Evolutionary conservation across 805 yeast genomes (phyloP).

Genomic region (Cyberlindnera galapagoensis): DNA sequence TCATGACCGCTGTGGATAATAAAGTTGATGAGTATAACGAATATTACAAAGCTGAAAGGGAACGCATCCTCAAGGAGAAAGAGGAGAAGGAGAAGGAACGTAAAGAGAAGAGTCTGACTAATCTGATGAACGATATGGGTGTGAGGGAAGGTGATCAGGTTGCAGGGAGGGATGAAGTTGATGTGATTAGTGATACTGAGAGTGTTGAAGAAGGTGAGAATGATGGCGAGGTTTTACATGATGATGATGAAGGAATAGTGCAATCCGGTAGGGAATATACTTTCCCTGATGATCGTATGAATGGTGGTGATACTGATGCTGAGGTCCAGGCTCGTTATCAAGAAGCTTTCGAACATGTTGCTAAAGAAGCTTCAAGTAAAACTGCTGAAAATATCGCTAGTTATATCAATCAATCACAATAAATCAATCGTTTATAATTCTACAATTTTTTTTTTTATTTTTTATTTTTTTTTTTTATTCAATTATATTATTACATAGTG

Average conservation of each 20-base stretch:
- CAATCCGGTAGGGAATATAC: slow-evolving; percentile 55
- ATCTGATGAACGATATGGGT: slow-evolving; percentile 84
- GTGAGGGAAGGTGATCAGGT: slow-evolving; percentile 39
- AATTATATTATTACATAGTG: too few relatives aligned
- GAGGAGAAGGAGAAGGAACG: slow-evolving; percentile 66
- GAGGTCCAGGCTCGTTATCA: slow-evolving; percentile 64
- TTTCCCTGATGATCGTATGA: slow-evolving; percentile 56
- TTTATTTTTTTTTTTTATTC: too few relatives aligned
- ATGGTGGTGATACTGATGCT: slow-evolving; percentile 49
- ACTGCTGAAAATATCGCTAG: slow-evolving; percentile 71
- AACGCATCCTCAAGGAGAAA: slow-evolving; percentile 67
- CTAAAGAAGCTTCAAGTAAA: slow-evolving; percentile 53
- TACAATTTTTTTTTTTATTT: too few relatives aligned
- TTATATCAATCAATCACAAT: slow-evolving; percentile 42
- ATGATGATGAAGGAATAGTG: slow-evolving; percentile 41
- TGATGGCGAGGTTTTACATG: slow-evolving; percentile 36
- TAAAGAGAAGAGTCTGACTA: slow-evolving; percentile 63
- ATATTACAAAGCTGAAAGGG: slow-evolving; percentile 82
- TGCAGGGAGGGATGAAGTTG: slow-evolving; percentile 34
- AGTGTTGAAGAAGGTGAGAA: slow-evolving; percentile 37
- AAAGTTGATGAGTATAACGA: slow-evolving; percentile 85
- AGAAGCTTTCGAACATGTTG: slow-evolving; percentile 58
- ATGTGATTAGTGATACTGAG: slow-evolving; percentile 49
- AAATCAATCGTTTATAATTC: too few relatives aligned
- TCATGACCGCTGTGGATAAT: slow-evolving; percentile 73